These are phyloP conservation scores for Tolypocladium nubicola DNA, from an alignment of 2,329 filamentous ascomycete species.

Conservation along the genomic window DNA sequence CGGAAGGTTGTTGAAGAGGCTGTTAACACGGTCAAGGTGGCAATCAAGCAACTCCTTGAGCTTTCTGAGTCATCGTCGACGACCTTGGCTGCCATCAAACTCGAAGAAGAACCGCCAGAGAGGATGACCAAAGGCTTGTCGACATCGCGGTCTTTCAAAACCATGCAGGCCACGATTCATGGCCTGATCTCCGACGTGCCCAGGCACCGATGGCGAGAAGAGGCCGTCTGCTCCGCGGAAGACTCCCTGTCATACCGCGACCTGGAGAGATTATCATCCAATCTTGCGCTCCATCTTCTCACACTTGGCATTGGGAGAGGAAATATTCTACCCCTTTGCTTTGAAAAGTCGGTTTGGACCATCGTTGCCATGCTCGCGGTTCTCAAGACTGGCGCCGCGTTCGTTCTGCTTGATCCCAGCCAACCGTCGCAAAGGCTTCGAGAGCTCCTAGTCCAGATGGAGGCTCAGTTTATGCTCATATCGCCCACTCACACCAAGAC, in stretches of 20 bases:
- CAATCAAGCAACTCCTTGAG: background rate
- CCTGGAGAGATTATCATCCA: background rate
- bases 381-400: constrained; percentile 4
- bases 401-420: constrained; percentile 10
- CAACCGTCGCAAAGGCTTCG: background rate
- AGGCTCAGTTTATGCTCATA: background rate
- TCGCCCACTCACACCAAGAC: background rate
- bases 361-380: constrained; percentile 2
- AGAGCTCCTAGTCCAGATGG: background rate
- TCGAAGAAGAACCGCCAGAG: background rate
- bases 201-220: background rate
- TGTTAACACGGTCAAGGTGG: background rate
- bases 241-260: background rate
- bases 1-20: background rate
- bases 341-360: constrained; percentile 5
- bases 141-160: background rate
- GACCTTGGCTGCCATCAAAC: background rate
- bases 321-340: background rate
- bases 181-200: background rate
- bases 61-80: background rate
- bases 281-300: background rate
- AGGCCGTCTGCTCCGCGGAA: background rate
- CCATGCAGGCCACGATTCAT: background rate
- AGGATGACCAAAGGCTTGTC: background rate
- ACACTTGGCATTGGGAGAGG: background rate